Conservation (phyloP, 345 rosid genomes). For the Syzygium jambos region DNA sequence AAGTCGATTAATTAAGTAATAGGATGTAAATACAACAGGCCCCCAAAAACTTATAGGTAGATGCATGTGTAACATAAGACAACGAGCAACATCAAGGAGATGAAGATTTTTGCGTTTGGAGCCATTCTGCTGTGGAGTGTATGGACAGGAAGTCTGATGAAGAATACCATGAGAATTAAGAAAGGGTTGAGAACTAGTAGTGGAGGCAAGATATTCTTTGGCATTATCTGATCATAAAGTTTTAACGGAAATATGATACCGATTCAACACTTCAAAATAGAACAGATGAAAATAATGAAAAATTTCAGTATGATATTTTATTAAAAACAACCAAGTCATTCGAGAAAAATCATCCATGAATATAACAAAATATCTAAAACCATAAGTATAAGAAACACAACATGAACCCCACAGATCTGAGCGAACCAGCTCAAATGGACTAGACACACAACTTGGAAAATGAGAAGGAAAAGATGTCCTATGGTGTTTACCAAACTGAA, state of each 20-base stretch:
- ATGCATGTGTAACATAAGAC: background rate
- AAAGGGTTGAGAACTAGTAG: too few species aligned
- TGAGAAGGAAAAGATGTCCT: background rate
- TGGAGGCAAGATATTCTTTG: too few species aligned
- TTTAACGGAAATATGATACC: too few species aligned
- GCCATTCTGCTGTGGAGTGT: too few species aligned
- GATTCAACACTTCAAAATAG: too few species aligned
- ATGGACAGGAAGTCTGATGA: too few species aligned
- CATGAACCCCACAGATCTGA: background rate
- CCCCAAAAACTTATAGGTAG: background rate
- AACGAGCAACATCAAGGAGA: background rate
- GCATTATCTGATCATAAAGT: too few species aligned
- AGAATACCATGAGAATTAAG: too few species aligned
- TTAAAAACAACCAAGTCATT: background rate
- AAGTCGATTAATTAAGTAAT: background rate
- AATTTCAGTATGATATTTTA: background rate
- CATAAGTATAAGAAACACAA: background rate
- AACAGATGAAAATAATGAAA: too few species aligned
- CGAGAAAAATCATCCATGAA: background rate
- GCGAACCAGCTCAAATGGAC: background rate
- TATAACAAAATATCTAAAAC: background rate
- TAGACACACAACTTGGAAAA: background rate
- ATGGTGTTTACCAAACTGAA: background rate
- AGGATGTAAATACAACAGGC: rapidly evolving
- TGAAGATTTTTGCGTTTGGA: too few species aligned